Evolutionary conservation across 179 eudicot species (phyloP), one percentile per base, ranked within the genome.

Genomic region (Silene noctiflora): DNA sequence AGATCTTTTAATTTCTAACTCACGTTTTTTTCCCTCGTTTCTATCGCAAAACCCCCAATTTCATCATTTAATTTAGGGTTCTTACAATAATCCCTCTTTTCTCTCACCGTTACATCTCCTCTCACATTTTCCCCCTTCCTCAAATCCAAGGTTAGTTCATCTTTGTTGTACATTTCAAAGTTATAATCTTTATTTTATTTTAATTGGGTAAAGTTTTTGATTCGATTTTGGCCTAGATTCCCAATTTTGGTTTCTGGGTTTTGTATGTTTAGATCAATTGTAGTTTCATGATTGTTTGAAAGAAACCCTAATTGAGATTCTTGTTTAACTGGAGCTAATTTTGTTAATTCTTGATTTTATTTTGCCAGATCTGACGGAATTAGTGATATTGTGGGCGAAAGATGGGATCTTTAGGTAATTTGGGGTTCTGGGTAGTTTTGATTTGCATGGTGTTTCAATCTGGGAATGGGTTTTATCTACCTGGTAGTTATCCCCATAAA

Each of bases 401-500:
- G 35, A 81, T 81, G 84, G 76, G 76, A 22, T 81, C 73, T 78
- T 74, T 81, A 39, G 77, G 39, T 14, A 81, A 77, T 6, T 51
- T 69, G 11, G 71, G 77, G 76, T 69, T 77, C 75, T 81, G 68
- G 78, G 71, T 64, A 53, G 10, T 64, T 63, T 56, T 81, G 67
- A 39, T 74, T 42, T 80, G 80, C 63, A 21, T 77, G 78, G 51
- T 80, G 11, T 48, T 74, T 74, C 39, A 75, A 73, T 76, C 69
- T 63, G 85, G 75, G 31, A 25, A 77, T 74, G 85, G 85, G 79
- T 83, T 79, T 80, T 83, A 83, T 71, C 76, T 83, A 2, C 85
- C 85, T 22, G 85, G 85, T 73, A 83, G 85, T 73, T 83, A 79
- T 81, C 85, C 85, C 27, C 83, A 80, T 53, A 83, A 80, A 62